Base-by-base conservation (phyloP, 805 yeast species). In the Monosporozyma servazzii region DNA sequence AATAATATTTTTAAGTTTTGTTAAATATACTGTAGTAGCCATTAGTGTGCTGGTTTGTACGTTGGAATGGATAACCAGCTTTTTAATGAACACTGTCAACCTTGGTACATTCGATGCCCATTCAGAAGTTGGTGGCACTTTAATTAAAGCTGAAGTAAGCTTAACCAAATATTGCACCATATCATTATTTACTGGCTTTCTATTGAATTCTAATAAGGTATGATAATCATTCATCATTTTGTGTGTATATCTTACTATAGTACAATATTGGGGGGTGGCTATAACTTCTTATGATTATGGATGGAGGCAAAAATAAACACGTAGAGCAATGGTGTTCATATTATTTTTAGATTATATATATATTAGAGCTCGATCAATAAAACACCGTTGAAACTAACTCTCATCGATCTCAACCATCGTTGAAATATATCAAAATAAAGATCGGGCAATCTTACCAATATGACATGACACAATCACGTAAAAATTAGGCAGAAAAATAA, bases 11-110 rank as follows among this genome's bases (percentile, higher is more conserved):
- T 91, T 80, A 58, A 93, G 74, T 57, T 88, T 84, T 50, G 84
- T 81, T 53, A 91, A 73, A 66, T 88, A 91, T 13, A 89, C 90
- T 50, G 89, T 75, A 3, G 96, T 78, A 18, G 97, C 83, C 98
- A 93, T 90, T 56, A 91, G 75, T 0, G 98, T 91, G 36, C 97
- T 88, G 4, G 96, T 86, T 70, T 89, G 96, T 42, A 91, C 98
- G 65, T 90, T 89, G 7, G 97, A 88, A 60, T 86, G 81, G 51
- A 74, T 75, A 59, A 91, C 82, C 55, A 91, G 72, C 29, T 76
- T 78, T 54, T 81, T 77, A 58, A 91, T 90, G 72, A 93, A 91
- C 18, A 69, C 69, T 45, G 71, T 71, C 44, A 88, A 71, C 0
- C 82, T 64, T 3, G 80, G 79, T 10, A 69, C 61, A 29, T 56